phyloP scores from a whole-genome alignment of 805 yeast species.

The Candida sakaeoensis region DNA sequence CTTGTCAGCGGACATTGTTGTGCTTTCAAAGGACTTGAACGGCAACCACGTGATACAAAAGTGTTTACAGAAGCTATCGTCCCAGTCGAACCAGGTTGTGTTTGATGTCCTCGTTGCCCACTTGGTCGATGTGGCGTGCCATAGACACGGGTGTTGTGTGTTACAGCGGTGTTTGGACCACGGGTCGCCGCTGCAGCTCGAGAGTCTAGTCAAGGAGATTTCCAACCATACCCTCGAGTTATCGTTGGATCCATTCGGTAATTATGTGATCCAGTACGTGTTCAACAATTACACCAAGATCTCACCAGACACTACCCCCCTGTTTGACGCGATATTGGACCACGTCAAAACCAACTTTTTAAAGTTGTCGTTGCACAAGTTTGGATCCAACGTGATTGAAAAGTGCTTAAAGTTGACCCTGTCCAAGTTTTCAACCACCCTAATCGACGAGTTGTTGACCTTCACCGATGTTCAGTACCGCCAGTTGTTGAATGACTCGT shows the following conservation, averaged over 20 bases:
- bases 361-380: conserved; percentile 53
- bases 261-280: conserved; percentile 94
- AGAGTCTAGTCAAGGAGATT: conserved; percentile 61
- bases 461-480: conserved; percentile 29
- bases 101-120: conserved; percentile 77
- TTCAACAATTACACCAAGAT: conserved; percentile 43
- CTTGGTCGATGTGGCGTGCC: conserved; percentile 83
- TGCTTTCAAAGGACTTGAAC: conserved; percentile 81
- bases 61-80: conserved; percentile 68
- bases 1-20: conserved; percentile 67
- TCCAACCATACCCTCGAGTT: conserved; percentile 66
- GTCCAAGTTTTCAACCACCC: conserved; percentile 38
- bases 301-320: not conserved
- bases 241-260: conserved; percentile 91
- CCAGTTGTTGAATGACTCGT: conserved; percentile 52
- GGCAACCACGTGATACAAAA: conserved; percentile 97
- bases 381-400: conserved; percentile 60
- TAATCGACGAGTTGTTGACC: conserved; percentile 24
- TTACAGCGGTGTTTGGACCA: conserved; percentile 92
- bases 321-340: conserved; percentile 22
- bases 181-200: conserved; percentile 69
- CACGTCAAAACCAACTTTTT: conserved; percentile 34
- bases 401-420: conserved; percentile 49
- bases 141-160: conserved; percentile 97
- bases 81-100: conserved; percentile 78